Base-by-base conservation (phyloP, 495 filamentous ascomycete species). In the Hyphodiscus hymeniophilus region DNA sequence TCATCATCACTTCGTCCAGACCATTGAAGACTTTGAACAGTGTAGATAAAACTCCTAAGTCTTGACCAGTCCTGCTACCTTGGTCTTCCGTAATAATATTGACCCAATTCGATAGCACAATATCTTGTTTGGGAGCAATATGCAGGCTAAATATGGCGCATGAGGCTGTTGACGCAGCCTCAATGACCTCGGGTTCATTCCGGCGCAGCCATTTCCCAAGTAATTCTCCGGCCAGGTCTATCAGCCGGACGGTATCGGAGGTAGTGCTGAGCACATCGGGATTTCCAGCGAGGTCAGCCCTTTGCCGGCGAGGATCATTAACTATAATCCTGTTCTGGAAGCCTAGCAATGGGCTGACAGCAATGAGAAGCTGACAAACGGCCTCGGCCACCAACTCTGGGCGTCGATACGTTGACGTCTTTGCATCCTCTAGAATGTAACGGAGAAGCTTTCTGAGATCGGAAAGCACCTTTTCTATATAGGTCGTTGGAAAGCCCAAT, bases 381-480 rank as follows among this genome's bases (percentile, higher is more conserved):
- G 79, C 78, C 57, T 88, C 85, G 12, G 81, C 76, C 3, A 82
- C 76, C 12, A 89, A 63, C 50, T 88, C 83, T 0, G 84, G 84
- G 3, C 78, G 76, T n/a, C 79, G 74, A 45, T 71, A 71, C 16
- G 63, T 42, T 38, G 10, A 30, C 2, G 59, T 66, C 16, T 46
- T 26, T 12, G 26, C 21, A 18, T 43, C 43, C 16, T 38, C 22
- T 18, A 51, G 35, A 24, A 32, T 28, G 16, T 1, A 20, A 17
- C 10, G 15, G 20, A 40, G 15, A 20, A 40, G 3, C 8, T 12
- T 21, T 21, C 12, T 11, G 10, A 40, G 16, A 3, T 40, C 38
- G 2, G 38, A 3, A 40, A 40, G 10, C 16, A 17, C 38, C 3
- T 21, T 20, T 6, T 10, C 10, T 5, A 10, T 4, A 28, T 28